phyloP scores from a whole-genome alignment of 441 rosid genomes.

The Syzygium syzygioides region DNA sequence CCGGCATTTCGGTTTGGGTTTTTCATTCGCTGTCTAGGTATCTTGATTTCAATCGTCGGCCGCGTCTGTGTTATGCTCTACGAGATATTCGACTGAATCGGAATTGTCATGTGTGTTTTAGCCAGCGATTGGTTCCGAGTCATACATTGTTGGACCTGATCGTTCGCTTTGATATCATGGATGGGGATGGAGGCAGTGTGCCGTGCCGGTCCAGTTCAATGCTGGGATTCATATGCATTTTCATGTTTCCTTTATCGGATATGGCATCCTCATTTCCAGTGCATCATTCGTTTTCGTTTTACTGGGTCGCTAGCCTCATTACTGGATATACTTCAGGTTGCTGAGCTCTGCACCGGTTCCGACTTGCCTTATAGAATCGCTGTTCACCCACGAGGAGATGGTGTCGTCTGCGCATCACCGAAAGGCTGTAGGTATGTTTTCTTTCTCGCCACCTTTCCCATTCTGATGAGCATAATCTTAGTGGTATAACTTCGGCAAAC shows the following conservation, averaged over 20 bases:
- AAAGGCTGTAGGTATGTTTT: constrained; percentile 52
- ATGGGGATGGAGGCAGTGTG: too few relatives aligned
- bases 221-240: neutral
- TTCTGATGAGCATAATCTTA: too few relatives aligned
- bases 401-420: constrained; percentile 65
- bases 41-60: too few relatives aligned
- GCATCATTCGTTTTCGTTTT: neutral
- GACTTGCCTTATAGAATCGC: constrained; percentile 81
- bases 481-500: neutral
- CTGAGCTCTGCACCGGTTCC: constrained; percentile 37
- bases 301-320: neutral
- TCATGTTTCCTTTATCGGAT: neutral
- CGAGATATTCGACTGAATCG: too few relatives aligned
- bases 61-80: too few relatives aligned
- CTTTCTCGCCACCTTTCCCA: neutral
- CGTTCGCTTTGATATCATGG: too few relatives aligned
- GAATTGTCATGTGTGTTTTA: too few relatives aligned
- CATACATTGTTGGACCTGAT: too few relatives aligned
- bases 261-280: neutral
- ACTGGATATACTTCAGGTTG: constrained; percentile 28
- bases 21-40: too few relatives aligned
- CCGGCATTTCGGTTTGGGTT: too few relatives aligned
- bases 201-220: too few relatives aligned
- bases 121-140: too few relatives aligned
- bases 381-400: constrained; percentile 72